phyloP scores from a whole-genome alignment of 2,329 filamentous ascomycete species.

The Lecanoromycetidae sp. region DNA sequence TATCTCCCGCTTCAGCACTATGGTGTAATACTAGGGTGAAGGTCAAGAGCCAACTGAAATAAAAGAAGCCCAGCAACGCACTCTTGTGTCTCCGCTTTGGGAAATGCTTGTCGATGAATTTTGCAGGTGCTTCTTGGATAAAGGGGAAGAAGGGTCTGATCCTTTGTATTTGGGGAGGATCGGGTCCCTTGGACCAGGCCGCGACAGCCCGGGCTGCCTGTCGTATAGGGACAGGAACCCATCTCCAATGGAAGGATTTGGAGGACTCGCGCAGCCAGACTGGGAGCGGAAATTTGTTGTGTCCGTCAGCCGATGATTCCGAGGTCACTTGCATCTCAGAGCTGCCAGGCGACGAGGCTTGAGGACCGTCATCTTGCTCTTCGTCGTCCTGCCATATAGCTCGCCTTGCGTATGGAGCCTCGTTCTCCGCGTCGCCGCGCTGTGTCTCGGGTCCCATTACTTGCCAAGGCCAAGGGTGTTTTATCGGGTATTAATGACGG shows the following conservation, averaged over 20 bases:
- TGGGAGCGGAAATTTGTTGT: conserved; percentile 24
- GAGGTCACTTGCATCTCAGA: conserved; percentile 17
- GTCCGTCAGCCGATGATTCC: conserved; percentile 1
- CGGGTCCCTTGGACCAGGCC: conserved; percentile 37
- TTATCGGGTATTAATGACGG: background rate
- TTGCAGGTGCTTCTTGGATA: conserved; percentile 35
- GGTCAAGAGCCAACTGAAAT: conserved; percentile 35
- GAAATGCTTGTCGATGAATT: conserved; percentile 32
- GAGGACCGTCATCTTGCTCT: conserved; percentile 12
- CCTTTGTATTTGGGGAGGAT: conserved; percentile 34
- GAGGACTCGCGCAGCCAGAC: conserved; percentile 38
- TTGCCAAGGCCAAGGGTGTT: no score
- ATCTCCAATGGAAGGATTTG: conserved; percentile 35
- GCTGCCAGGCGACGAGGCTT: conserved; percentile 14
- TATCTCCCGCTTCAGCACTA: conserved; percentile 35
- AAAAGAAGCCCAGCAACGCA: conserved; percentile 31
- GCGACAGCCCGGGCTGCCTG: conserved; percentile 33
- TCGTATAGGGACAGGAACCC: conserved; percentile 35
- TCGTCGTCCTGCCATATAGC: conserved; percentile 6
- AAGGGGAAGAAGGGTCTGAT: conserved; percentile 36
- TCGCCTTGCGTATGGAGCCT: background rate
- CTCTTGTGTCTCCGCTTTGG: conserved; percentile 37
- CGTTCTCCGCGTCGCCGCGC: conserved; percentile 2
- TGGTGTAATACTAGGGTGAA: conserved; percentile 35
- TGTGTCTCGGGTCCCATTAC: conserved; percentile 2